These are phyloP conservation scores for Dryas alaskensis DNA, from an alignment of 306 rosid genomes.

Conservation along the genomic window DNA sequence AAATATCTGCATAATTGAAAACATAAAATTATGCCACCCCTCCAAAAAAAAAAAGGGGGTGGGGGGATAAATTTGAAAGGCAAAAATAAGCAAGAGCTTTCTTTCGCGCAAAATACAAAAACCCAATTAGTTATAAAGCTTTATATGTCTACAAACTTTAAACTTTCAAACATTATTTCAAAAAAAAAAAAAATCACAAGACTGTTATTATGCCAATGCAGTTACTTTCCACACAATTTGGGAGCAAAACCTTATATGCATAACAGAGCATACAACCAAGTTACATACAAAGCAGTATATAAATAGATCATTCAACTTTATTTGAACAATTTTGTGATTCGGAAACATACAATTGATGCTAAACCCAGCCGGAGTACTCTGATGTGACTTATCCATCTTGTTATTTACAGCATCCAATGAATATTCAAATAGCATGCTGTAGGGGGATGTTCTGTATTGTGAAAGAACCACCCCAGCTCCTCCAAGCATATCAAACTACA, in stretches of 20 bases:
- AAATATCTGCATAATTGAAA: too few species aligned
- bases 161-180: not conserved
- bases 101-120: not conserved
- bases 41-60: too few species aligned
- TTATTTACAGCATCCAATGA: constrained; percentile 1
- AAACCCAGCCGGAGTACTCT: not conserved
- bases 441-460: not conserved
- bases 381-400: constrained; percentile 12
- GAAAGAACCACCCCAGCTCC: constrained; percentile 1
- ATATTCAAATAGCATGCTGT: constrained; percentile 3
- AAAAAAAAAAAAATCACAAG: not conserved
- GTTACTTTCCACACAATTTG: not conserved
- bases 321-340: constrained; percentile 11
- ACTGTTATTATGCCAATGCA: not conserved
- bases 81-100: too few species aligned
- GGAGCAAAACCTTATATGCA: not conserved
- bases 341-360: constrained; percentile 29
- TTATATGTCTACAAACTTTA: not conserved
- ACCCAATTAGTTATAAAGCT: not conserved
- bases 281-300: not conserved
- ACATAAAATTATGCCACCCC: too few species aligned
- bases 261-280: not conserved
- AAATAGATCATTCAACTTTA: not conserved
- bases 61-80: too few species aligned
- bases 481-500: constrained; percentile 11